Conservation (phyloP, 495 filamentous ascomycete species). For the Penicillium manginii region DNA sequence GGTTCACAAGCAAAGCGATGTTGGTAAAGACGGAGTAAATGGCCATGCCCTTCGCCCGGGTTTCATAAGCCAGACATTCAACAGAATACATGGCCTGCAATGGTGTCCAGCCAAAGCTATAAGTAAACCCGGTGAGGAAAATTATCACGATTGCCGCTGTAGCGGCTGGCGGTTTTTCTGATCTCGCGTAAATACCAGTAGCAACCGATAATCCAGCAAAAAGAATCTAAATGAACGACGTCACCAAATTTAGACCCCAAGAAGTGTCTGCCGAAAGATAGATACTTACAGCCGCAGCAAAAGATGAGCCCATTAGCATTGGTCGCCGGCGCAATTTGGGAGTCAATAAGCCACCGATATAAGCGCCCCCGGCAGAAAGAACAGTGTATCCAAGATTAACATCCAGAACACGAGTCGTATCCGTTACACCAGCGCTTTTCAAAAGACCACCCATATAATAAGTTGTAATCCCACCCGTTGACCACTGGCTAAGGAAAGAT, state of each 20-base stretch:
- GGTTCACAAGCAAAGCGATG: conserved; percentile 39
- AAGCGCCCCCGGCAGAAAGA: conserved; percentile 15
- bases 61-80: conserved; percentile 63
- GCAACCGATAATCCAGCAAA: conserved; percentile 60
- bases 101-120: conserved; percentile 67
- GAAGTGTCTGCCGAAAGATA: neutral
- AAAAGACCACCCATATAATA: conserved; percentile 66
- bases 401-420: conserved; percentile 34
- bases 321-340: conserved; percentile 63
- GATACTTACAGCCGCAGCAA: conserved; percentile 50
- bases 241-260: neutral
- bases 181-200: conserved; percentile 40
- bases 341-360: conserved; percentile 55
- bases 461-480: conserved; percentile 67
- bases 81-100: conserved; percentile 71
- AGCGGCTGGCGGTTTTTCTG: conserved; percentile 30
- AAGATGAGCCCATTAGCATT: conserved; percentile 47
- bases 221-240: neutral
- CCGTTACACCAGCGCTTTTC: conserved; percentile 56
- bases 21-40: conserved; percentile 45
- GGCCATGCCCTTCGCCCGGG: conserved; percentile 69
- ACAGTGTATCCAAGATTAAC: conserved; percentile 17
- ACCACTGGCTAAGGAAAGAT: conserved; percentile 67
- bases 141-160: conserved; percentile 65
- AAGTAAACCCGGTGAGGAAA: conserved; percentile 69